Percentiles rank a stretch among this genome's conserved stretches.
Conservation (phyloP, 139 green algal genomes). For the Micractinium conductrix region DNA sequence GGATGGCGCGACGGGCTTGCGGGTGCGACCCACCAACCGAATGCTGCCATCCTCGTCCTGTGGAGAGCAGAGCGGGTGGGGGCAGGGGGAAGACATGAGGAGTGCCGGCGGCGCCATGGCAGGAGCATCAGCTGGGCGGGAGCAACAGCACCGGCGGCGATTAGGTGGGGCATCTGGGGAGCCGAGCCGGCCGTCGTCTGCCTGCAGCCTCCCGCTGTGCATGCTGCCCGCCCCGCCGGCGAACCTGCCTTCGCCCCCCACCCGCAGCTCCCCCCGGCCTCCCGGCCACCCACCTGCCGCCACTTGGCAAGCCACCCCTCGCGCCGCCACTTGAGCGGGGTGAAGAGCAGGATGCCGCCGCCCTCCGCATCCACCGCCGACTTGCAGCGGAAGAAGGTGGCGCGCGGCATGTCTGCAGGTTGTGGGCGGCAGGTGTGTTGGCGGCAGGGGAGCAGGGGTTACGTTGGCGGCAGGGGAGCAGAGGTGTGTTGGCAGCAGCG, state of each 20-base stretch:
- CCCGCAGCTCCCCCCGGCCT: too few relatives aligned
- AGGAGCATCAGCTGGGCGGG: too few relatives aligned
- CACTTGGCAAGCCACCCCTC: conserved; percentile 44
- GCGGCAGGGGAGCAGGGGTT: too few relatives aligned
- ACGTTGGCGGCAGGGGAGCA: too few relatives aligned
- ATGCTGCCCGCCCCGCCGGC: too few relatives aligned
- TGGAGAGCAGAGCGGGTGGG: neutral
- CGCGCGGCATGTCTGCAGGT: conserved; percentile 40
- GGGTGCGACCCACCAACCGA: conserved; percentile 14
- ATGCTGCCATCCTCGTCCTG: conserved; percentile 39
- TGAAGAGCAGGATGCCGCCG: conserved; percentile 27
- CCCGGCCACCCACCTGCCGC: conserved; percentile 18
- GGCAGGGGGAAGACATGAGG: neutral
- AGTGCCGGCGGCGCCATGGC: too few relatives aligned
- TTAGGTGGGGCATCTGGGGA: too few relatives aligned
- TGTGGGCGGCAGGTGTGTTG: too few relatives aligned
- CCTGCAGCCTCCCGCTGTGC: too few relatives aligned
- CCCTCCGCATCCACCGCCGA: conserved; percentile 21
- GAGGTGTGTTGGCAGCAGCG: neutral
- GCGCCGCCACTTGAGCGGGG: conserved; percentile 34
- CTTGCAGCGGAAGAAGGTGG: conserved; percentile 45
- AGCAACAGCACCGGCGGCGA: too few relatives aligned
- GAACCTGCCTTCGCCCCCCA: too few relatives aligned
- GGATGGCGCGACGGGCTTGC: conserved; percentile 19
- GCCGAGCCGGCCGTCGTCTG: too few relatives aligned